Conservation (phyloP, 805 yeast genomes). For the Blastobotrys muscicola region DNA sequence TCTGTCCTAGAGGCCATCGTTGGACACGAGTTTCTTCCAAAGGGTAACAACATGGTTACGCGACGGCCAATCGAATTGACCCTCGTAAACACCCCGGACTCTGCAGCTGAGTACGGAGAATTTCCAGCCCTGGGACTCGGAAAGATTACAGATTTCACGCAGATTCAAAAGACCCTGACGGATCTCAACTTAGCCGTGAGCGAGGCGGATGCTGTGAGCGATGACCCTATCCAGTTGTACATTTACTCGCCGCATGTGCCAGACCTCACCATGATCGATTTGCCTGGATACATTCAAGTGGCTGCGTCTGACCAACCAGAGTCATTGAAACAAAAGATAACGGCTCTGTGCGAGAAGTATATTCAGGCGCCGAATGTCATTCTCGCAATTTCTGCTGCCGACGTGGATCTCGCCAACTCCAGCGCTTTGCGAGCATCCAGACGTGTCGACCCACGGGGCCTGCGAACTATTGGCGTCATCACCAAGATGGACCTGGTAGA, state of each 20-base stretch:
- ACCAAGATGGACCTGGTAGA: constrained; percentile 89
- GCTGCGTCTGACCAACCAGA: constrained; percentile 95
- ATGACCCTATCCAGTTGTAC: constrained; percentile 87
- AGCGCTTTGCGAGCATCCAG: constrained; percentile 89
- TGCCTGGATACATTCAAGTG: constrained; percentile 95
- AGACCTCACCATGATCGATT: constrained; percentile 85
- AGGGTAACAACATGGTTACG: constrained; percentile 97
- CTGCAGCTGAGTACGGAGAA: constrained; percentile 81
- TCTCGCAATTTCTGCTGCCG: constrained; percentile 93
- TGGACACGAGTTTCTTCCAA: constrained; percentile 96
- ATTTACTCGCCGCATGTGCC: constrained; percentile 87
- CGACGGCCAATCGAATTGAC: constrained; percentile 95
- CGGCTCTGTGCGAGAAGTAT: constrained; percentile 73
- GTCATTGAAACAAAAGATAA: constrained; percentile 68
- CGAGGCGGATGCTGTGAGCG: constrained; percentile 71
- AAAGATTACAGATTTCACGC: constrained; percentile 76
- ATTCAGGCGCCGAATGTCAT: constrained; percentile 88
- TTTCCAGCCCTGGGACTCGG: constrained; percentile 82
- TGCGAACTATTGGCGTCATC: constrained; percentile 91
- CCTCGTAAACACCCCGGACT: constrained; percentile 71
- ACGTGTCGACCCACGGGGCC: constrained; percentile 84
- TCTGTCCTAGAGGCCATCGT: constrained; percentile 93
- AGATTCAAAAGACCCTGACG: constrained; percentile 75
- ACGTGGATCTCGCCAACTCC: constrained; percentile 94
- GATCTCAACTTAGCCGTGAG: constrained; percentile 94